Conservation (phyloP, 2,329 filamentous ascomycete genomes). For the Davidsoniella eucalypti region DNA sequence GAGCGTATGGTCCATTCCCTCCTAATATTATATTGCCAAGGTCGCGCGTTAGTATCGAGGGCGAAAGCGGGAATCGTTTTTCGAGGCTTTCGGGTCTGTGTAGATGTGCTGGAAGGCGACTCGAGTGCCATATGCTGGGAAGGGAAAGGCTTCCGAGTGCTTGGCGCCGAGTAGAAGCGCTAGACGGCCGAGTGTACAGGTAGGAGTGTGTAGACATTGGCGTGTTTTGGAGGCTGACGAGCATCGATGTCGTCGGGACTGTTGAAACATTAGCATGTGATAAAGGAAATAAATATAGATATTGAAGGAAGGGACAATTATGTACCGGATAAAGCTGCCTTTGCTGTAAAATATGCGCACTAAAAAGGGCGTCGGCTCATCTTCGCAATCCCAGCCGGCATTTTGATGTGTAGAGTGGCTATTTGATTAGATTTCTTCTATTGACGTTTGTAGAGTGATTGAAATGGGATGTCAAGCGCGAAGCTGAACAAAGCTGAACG, state of each 20-base stretch:
- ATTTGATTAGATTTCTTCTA: background rate
- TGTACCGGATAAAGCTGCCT: constrained; percentile 52
- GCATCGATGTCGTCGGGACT: constrained; percentile 57
- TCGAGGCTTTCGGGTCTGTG: constrained; percentile 43
- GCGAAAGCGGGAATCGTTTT: constrained; percentile 15
- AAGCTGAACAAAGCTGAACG: too few relatives aligned
- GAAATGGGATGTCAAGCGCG: background rate
- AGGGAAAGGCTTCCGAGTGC: constrained; percentile 49
- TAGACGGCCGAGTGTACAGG: constrained; percentile 67
- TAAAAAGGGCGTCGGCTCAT: constrained; percentile 56
- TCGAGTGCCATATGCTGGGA: constrained; percentile 62
- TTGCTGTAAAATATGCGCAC: constrained; percentile 71
- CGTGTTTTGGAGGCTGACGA: constrained; percentile 41
- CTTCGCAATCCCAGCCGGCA: constrained; percentile 6
- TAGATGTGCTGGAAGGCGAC: constrained; percentile 80
- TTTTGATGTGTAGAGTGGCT: background rate
- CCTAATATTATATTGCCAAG: constrained; percentile 70
- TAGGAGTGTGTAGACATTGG: constrained; percentile 74
- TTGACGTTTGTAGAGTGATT: background rate
- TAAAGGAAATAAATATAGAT: background rate
- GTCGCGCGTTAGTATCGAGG: constrained; percentile 59
- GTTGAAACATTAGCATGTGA: constrained; percentile 2
- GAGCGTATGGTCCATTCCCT: constrained; percentile 31
- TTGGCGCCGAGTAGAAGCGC: constrained; percentile 57
- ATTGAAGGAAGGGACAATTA: background rate